Percentiles rank a stretch among this genome's conserved stretches.
Conservation (phyloP, 345 rosid species). For the Eucalyptus tenuipes region DNA sequence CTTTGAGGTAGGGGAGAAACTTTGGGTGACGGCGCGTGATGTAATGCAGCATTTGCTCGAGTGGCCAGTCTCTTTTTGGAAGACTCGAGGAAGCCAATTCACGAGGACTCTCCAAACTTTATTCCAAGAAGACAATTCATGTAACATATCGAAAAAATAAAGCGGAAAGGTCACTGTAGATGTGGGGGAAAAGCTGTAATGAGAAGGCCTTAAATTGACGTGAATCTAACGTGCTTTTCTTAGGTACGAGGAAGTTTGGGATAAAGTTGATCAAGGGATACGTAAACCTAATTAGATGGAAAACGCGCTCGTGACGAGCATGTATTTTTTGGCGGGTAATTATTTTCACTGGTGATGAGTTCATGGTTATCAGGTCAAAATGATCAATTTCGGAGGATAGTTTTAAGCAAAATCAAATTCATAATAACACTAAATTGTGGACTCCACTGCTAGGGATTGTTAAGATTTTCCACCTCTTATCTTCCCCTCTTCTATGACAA, state of each 20-base stretch:
- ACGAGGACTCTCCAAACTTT: background rate
- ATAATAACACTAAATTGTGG: background rate
- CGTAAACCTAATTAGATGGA: background rate
- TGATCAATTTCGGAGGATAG: background rate
- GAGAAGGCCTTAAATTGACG: background rate
- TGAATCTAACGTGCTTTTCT: background rate
- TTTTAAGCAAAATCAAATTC: background rate
- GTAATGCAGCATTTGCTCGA: background rate
- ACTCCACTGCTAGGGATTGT: background rate
- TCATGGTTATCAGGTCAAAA: background rate
- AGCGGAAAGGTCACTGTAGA: background rate
- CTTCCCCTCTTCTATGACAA: background rate
- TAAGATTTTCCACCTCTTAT: background rate
- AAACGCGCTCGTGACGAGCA: accelerated
- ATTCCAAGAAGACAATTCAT: background rate
- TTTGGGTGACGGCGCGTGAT: background rate
- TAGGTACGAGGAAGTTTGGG: background rate
- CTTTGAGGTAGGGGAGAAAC: background rate
- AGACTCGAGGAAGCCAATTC: background rate
- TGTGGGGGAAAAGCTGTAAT: background rate
- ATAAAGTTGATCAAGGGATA: background rate
- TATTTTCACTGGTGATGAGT: background rate
- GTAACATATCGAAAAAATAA: background rate
- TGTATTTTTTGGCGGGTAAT: background rate
- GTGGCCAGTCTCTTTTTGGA: background rate